phyloP scores from a whole-genome alignment of 441 rosid species.

The Populus hybrid region DNA sequence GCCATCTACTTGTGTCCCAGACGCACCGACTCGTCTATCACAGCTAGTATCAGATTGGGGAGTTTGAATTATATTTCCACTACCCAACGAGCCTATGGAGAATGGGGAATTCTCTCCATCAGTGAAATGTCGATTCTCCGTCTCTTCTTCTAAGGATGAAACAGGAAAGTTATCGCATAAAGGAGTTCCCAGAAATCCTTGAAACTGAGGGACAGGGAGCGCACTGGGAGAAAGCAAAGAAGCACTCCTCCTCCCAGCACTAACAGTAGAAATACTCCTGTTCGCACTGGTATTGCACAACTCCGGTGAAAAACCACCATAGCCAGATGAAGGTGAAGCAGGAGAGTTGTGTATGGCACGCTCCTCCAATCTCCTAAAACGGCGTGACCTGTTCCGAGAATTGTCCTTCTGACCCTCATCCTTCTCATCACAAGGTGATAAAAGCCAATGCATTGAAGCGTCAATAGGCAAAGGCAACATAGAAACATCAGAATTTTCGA shows the following conservation, averaged over 20 bases:
- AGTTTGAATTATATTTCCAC: conserved; percentile 65
- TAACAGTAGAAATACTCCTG: conserved; percentile 23
- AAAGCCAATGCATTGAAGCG: conserved; percentile 85
- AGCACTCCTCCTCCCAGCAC: conserved; percentile 26
- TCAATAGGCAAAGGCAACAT: conserved; percentile 53
- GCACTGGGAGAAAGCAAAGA: conserved; percentile 39
- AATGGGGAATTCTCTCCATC: conserved; percentile 35
- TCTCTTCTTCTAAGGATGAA: conserved; percentile 32
- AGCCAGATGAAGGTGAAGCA: conserved; percentile 23
- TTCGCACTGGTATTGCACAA: conserved; percentile 28
- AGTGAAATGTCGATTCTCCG: conserved; percentile 7
- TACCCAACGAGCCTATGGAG: conserved; percentile 42
- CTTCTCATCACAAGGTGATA: conserved; percentile 66
- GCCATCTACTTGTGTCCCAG: conserved; percentile 20
- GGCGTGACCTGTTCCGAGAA: conserved; percentile 22
- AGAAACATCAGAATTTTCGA: conserved; percentile 23
- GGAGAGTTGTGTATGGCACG: conserved; percentile 27
- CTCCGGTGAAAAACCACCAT: conserved; percentile 36
- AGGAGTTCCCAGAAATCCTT: conserved; percentile 32
- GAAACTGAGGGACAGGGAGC: conserved; percentile 24
- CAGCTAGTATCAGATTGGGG: conserved; percentile 57
- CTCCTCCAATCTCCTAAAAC: conserved; percentile 23
- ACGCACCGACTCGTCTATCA: conserved; percentile 23
- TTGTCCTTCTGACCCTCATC: conserved; percentile 34
- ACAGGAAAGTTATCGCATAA: conserved; percentile 18